phyloP scores from a whole-genome alignment of 2,329 filamentous ascomycete genomes.

The Penicillium sp. region DNA sequence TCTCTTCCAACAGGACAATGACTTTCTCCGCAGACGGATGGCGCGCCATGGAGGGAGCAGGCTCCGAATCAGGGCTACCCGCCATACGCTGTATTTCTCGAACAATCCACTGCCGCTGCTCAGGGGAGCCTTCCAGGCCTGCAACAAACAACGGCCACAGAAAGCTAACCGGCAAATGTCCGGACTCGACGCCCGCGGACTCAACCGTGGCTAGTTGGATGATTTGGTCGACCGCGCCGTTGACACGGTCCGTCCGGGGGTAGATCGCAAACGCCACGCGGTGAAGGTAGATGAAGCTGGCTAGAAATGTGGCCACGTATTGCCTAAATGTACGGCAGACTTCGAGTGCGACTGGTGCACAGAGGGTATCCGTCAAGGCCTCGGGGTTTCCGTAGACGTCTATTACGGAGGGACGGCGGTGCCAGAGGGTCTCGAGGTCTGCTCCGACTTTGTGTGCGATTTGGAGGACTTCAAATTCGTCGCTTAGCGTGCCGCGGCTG shows the following conservation, averaged over 20 bases:
- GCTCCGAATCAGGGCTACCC: constrained; percentile 10
- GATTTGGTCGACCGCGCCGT: constrained; percentile 38
- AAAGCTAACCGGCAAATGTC: constrained; percentile 33
- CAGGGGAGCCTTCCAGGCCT: constrained; percentile 33
- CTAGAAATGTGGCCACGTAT: constrained; percentile 38
- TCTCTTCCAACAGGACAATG: constrained; percentile 35
- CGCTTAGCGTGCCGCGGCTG: constrained; percentile 38
- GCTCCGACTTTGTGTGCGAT: constrained; percentile 39
- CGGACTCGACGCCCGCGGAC: constrained; percentile 11
- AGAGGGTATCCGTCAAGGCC: constrained; percentile 29
- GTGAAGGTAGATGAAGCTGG: constrained; percentile 40
- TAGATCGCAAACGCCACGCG: constrained; percentile 42
- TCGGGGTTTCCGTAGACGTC: constrained; percentile 35
- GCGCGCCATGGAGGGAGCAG: constrained; percentile 13
- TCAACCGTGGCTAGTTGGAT: constrained; percentile 38
- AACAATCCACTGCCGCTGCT: constrained; percentile 37
- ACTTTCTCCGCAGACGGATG: constrained; percentile 37
- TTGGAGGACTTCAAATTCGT: constrained; percentile 42
- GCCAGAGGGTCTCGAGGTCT: constrained; percentile 39
- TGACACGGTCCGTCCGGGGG: constrained; percentile 38
- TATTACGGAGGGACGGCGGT: constrained; percentile 33
- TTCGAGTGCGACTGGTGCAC: constrained; percentile 26
- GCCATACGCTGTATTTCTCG: constrained; percentile 37
- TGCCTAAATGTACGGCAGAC: constrained; percentile 37
- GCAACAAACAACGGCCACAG: constrained; percentile 40